Evolutionary conservation across 352 stramenopile genomes (phyloP), one percentile per base, ranked within the genome.

Genomic region (Lagenidium giganteum): DNA sequence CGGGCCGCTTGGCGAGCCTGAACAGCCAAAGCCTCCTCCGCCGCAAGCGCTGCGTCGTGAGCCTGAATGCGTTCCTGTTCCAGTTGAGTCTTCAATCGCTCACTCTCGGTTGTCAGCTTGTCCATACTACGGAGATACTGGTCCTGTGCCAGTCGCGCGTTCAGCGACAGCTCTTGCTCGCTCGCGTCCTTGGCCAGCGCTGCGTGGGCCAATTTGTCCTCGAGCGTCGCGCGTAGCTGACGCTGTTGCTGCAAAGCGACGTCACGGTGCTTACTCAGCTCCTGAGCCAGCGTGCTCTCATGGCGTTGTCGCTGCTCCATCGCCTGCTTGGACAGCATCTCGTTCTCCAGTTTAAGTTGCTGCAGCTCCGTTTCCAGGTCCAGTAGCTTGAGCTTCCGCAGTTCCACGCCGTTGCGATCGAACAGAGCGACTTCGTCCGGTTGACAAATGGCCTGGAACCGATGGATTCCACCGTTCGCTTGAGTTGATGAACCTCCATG

Each of bases 281-380:
- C 52, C 0, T 26, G 29, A 28, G 65, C 52, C 16, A 85, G 17
- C 3, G 42, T 49, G 5, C 50, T 53, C 18, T 86, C 64, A 14
- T 80, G 69, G 14, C 45, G 51, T 2, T 51, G 58, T 13, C 61
- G 56, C 40, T 87, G 70, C 13, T 87, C 77, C 4, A 39, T 36
- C 3, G 63, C 42, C 24, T 85, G 71, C 16, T 80, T 67, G 17
- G 23, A 63, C 4, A 87, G 48, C 56, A 87, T 70, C 18, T 90
- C 77, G 31, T 86, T 87, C 42, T 87, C 74, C 8, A 86, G 59
- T 26, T 76, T 81, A 17, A 83, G 51, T 32, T 90, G 77, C 45
- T 84, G 67, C 32, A 82, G 36, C 16, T 90, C 77, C 2, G 52
- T 57, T 17, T 87, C 77, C 9, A 87, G 24, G 17, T 90, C 74